Evolutionary conservation across 257 asterid genomes (phyloP), one percentile per base, ranked within the genome.

Genomic region (Fraxinus quadrangulata): DNA sequence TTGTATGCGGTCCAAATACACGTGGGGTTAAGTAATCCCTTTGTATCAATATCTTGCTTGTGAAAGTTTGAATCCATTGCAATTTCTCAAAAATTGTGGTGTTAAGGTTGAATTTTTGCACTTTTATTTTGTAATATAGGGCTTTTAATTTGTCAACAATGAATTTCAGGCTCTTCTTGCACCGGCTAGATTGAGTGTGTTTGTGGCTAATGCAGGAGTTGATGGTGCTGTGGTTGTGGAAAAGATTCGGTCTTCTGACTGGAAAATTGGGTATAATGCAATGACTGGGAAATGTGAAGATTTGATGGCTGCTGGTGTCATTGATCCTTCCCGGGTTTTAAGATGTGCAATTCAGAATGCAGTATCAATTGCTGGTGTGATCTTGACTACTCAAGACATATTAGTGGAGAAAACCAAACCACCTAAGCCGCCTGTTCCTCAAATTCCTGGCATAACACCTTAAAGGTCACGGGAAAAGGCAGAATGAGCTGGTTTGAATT

Each of bases 131-230:
- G 6, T 4, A 24, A 63, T 21, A 3, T 8, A 24, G 17, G 9
- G 70, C 36, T 23, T 28, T 67, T 76, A 40, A 47, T 83, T 73
- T 2, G 74, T 68, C 42, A 65, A 23, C 59, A 26, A 72, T 76
- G 81, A 84, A 33, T 85, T 86, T 80, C 98, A 93, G 98, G 98
- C 99, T n/a, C 96, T 96, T 73, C 90, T 93, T 74, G 97, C 97
- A 74, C 99, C 99, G 0, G 92, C 98, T 81, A 90, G 87, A 79
- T 75, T 84, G 70, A 96, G 0, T 26, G 28, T 26, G 28, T n/a
- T 96, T 67, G 99, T 98, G 39, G 85, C 89, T 30, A 92, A 96
- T 85, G 97, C 97, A 30, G 99, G 98, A 75, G 83, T 91, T 40
- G 98, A 96, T 84, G 99, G 99, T 30, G 86, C 73, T 79, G 88